These are phyloP conservation scores for Globisporangium rhizosaccharum DNA, from an alignment of 352 stramenopile genomes.

Conservation along the genomic window DNA sequence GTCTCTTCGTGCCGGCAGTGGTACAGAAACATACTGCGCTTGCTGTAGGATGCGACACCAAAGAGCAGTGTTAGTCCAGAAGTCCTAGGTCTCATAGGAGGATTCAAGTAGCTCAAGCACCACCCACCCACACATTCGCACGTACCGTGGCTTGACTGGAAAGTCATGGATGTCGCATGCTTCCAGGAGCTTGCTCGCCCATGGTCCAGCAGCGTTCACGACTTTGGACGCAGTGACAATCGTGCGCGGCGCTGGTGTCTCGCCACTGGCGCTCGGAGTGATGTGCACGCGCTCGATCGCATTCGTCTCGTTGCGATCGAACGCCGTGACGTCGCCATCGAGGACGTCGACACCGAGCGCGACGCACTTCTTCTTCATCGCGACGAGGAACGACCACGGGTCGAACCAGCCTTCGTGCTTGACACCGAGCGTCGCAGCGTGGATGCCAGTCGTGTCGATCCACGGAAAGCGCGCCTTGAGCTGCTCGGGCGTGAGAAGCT, in stretches of 20 bases:
- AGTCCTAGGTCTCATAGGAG: neutral
- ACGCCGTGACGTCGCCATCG: slow-evolving; percentile 61
- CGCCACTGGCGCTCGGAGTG: slow-evolving; percentile 21
- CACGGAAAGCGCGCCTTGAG: slow-evolving; percentile 67
- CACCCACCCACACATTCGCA: neutral
- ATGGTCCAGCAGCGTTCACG: slow-evolving; percentile 72
- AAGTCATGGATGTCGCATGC: slow-evolving; percentile 69
- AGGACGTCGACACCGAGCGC: slow-evolving; percentile 69
- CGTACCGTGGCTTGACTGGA: slow-evolving; percentile 55
- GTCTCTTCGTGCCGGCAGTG: slow-evolving; percentile 69
- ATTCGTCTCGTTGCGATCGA: slow-evolving; percentile 48
- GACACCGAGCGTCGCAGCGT: slow-evolving; percentile 52
- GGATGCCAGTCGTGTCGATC: slow-evolving; percentile 63
- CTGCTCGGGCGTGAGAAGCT: slow-evolving; percentile 44
- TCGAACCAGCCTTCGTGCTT: slow-evolving; percentile 84
- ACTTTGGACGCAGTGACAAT: slow-evolving; percentile 45
- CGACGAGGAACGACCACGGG: slow-evolving; percentile 70
- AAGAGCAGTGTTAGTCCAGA: neutral
- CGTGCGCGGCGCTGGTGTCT: slow-evolving; percentile 18
- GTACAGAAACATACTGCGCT: slow-evolving; percentile 75
- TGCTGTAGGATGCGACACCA: slow-evolving; percentile 19
- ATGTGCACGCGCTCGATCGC: slow-evolving; percentile 62
- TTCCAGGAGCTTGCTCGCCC: slow-evolving; percentile 62
- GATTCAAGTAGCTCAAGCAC: neutral
- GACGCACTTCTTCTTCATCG: slow-evolving; percentile 69